Base-by-base conservation (phyloP, 768 basidiomycete genomes). In the Candolleomyces eurysporus region DNA sequence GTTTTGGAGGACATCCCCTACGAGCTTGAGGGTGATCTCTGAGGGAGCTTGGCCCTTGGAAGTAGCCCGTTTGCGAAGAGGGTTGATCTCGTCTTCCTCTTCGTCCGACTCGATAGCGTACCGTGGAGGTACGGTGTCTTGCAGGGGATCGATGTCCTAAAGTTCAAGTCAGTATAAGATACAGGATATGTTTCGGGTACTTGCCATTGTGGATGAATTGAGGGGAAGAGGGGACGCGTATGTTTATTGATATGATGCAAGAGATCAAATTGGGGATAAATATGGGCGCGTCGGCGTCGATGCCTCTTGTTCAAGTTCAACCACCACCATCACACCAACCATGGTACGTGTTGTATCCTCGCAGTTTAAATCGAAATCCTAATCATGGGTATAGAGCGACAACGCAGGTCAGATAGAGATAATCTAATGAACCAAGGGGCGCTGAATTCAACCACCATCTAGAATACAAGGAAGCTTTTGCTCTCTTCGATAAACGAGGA, bases 381-480 rank as follows among this genome's bases (percentile, higher is more conserved):
- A 21, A 26, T 30, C 6, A 22, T 42, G 40, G 40, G 9, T 17
- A 17, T 51, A 68, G 67, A 65, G 65, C 64, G 65, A 68, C 46
- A 68, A 68, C 65, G 61, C 64, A 61, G 65, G 65, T 63, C 21
- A 55, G 57, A 31, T 21, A 48, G 14, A n/a, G n/a, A n/a, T n/a
- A n/a, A 54, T 48, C 14, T 48, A 17, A 7, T 17, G 10, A 8
- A 48, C 46, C 7, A 10, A 36, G 6, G 11, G 36, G 36, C 36
- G 1, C 46, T 22, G 4, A 48, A 17, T 9, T 31, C n/a, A 31
- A 56, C 39, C 40, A 40, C n/a, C 40, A 14, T n/a, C n/a, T 65
- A 92, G 94, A 96, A 76, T 96, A 96, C 82, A 93, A 94, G 70
- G 94, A 98, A 75, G 96, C 96, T 2, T 98, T 98, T 69, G 95